Base-by-base conservation (phyloP, 2,329 filamentous ascomycete species). In the Ceratocystis harringtonii region DNA sequence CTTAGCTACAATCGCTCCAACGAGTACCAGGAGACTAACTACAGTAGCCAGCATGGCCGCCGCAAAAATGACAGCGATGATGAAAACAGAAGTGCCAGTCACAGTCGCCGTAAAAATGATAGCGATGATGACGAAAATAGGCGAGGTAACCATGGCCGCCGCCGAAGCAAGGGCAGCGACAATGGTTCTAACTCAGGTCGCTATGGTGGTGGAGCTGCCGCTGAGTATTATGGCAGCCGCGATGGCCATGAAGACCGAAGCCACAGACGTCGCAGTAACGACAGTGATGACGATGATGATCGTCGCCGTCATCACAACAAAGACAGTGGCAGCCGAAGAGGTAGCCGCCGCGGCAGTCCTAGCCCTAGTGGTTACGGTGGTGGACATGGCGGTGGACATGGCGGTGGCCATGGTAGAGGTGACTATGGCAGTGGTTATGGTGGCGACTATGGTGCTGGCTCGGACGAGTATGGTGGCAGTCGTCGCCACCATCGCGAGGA, bases 31-130 rank as follows among this genome's bases (percentile, higher is more conserved):
- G 78, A 75, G 22, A 79, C 81, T 12, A 79, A 80, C 60, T 86
- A 85, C 70, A 84, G 80, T 6, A 81, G 86, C 71, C 83, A 84
- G 8, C 75, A 86, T 71, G 81, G 83, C 70, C 75, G 85, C 71
- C 81, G 83, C 70, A 81, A 83, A 44, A 85, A 82, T 69, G 84
- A 87, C 32, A 44, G 66, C 36, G 61, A 64, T 52, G n/a, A 50
- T 22, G 22, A 57, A 6, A 57, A 61, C 36, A 41, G 32, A 64
- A 77, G 77, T 64, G 72, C 74, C 32, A 73, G 74, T 58, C 76
- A 74, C 17, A 72, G 69, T 52, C 71, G 71, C 43, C 43, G 68
- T 32, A 66, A 69, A 17, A 67, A 69, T 43, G 28, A 58, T 45
- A 43, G 60, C 58, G 48, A 44, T 17, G 32, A 57, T 36, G 30